A percentile compares a stretch with the other conserved stretches of the same genome.
Conservation (phyloP, 108 stramenopile genomes). For the Cyclotella atomus region DNA sequence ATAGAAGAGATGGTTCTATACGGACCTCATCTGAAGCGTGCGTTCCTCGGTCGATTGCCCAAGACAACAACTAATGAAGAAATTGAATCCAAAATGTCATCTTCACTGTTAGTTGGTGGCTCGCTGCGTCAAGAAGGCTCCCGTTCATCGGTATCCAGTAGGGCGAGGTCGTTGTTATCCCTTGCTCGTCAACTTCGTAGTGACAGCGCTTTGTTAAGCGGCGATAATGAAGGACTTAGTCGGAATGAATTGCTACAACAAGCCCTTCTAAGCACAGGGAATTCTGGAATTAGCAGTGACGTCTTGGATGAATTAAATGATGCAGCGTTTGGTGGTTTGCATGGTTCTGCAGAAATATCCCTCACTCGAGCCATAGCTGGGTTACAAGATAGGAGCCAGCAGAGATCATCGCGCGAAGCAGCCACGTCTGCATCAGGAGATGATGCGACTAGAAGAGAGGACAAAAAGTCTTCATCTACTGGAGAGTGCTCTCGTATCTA, state of each 20-base stretch:
- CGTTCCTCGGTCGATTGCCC: conserved; percentile 63
- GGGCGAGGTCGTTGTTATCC: conserved; percentile 56
- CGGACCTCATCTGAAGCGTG: conserved; percentile 57
- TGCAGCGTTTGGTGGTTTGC: conserved; percentile 38
- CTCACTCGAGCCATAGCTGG: conserved; percentile 55
- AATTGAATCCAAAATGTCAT: not conserved
- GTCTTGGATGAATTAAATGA: conserved; percentile 57
- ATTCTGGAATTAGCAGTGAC: conserved; percentile 15
- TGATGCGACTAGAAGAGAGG: conserved; percentile 23
- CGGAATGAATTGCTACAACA: conserved; percentile 66
- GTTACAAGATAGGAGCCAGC: conserved; percentile 27
- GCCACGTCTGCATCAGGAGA: not conserved
- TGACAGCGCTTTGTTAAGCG: conserved; percentile 44
- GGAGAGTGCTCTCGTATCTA: conserved; percentile 67
- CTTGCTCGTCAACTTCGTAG: conserved; percentile 66
- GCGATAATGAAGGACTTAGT: conserved; percentile 42
- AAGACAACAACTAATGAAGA: conserved; percentile 25
- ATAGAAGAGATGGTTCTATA: conserved; percentile 41
- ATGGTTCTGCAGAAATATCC: conserved; percentile 41
- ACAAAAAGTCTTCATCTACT: conserved; percentile 38
- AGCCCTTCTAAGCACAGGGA: conserved; percentile 53
- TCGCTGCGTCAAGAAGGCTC: conserved; percentile 23
- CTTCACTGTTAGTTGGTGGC: conserved; percentile 5
- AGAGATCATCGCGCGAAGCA: conserved; percentile 4
- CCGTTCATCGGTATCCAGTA: conserved; percentile 25